Conservation (phyloP, 1,139 yeast genomes). For the Geotrichum australiense region DNA sequence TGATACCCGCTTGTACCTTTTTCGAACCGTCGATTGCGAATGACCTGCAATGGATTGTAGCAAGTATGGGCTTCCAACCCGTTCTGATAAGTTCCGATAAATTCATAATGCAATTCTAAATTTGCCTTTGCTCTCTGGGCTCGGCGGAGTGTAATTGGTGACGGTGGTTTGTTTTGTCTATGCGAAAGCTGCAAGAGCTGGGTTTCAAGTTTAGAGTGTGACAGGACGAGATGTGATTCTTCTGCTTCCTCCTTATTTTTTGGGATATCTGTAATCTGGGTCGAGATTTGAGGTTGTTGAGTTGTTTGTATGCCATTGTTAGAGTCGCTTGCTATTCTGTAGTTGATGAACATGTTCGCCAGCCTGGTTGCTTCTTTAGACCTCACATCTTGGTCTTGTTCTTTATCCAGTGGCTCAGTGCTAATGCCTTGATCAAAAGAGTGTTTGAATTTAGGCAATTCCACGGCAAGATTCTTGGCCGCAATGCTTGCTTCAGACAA, state of each 20-base stretch:
- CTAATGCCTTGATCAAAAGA: background rate
- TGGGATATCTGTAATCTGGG: background rate
- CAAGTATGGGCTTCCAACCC: conserved; percentile 20
- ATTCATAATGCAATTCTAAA: conserved; percentile 10
- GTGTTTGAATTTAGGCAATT: conserved; percentile 2
- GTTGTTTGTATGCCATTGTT: background rate
- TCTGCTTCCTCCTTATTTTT: background rate
- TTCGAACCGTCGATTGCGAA: conserved; percentile 60
- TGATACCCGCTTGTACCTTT: conserved; percentile 36
- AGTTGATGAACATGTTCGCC: conserved; percentile 5
- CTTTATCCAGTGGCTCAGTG: background rate
- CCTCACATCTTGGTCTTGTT: background rate
- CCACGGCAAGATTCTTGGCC: conserved; percentile 3
- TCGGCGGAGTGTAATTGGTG: conserved; percentile 8
- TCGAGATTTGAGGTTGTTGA: background rate
- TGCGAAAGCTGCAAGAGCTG: conserved; percentile 1
- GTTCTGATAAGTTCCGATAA: conserved; percentile 18
- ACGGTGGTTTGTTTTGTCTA: conserved; percentile 3
- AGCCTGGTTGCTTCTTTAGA: conserved; percentile 6
- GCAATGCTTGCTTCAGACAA: too few species aligned
- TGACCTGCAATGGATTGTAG: conserved; percentile 74
- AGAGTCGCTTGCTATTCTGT: conserved; percentile 3
- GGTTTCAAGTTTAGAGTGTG: conserved; percentile 2
- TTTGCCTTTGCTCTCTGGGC: conserved; percentile 15
- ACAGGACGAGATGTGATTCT: conserved; percentile 6